Evolutionary conservation across 768 basidiomycete species (phyloP), one percentile per base, ranked within the genome.

Genomic region (Amanita rimosa): DNA sequence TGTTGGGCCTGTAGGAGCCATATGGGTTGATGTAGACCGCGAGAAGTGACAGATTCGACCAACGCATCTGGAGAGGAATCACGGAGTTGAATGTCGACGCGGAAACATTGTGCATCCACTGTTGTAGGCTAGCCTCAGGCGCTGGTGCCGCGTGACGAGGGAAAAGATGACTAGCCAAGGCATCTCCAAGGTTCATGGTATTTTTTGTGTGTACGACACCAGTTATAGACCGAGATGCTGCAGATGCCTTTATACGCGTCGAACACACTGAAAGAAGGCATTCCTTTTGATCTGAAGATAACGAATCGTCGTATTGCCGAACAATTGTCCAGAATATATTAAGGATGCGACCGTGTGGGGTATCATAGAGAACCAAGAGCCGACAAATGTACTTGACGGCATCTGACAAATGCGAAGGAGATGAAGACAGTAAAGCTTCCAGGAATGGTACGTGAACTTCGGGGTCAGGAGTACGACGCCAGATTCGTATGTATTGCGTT

Each of bases 361-460:
- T 56, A 10, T 53, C 52, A 33, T 66, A 58, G 9, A 55, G 57
- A 13, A 61, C 58, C 27, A 77, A 58, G 34, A 70, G 53, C 11
- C 58, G 52, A 56, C 64, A 70, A 41, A 81, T 54, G 48, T 62
- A 54, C 6, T 58, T 45, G 34, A 73, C 62, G 55, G 60, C 59
- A 55, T 4, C 61, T 49, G 10, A 66, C 55, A 36, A 63, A 60
- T 33, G 58, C 56, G 13, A 55, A 37, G 11, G 63, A 59, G 4
- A 51, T 56, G 37, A 55, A 54, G 59, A 55, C 24, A 73, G 55
- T 26, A 78, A 67, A 0, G 66, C 59, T 19, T 66, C 58, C 6
- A 79, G 61, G 57, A 73, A 81, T 9, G 71, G 63, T 3, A 72
- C 49, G 41, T 80, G 78, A 21, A 75, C 59, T 27, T 71, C 69